Evolutionary conservation across 2,329 filamentous ascomycete species (phyloP).

Genomic region (Talaromyces amestolkiae): DNA sequence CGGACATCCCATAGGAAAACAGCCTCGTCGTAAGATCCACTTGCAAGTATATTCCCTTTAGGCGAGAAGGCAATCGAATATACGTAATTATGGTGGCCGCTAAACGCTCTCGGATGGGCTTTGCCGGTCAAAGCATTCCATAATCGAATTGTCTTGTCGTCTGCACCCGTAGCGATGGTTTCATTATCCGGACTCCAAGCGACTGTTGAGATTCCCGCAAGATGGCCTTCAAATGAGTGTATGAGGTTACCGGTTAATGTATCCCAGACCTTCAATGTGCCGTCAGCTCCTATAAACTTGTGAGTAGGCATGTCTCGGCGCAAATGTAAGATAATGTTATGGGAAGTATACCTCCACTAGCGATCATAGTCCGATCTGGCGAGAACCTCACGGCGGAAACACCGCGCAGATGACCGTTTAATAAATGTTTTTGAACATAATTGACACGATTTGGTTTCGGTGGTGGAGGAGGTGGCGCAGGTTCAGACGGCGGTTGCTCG

Average conservation of each 20-base stretch:
- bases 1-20: constrained; percentile 96
- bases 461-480: constrained; percentile 42
- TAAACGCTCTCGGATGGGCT: constrained; percentile 60
- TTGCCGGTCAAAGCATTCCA: constrained; percentile 71
- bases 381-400: constrained; percentile 87
- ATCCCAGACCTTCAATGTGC: constrained; percentile 88
- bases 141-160: constrained; percentile 92
- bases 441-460: constrained; percentile 58
- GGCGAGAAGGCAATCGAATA: constrained; percentile 94
- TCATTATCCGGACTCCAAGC: constrained; percentile 92
- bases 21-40: constrained; percentile 93
- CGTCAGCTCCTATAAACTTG: constrained; percentile 65
- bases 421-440: constrained; percentile 67
- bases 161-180: constrained; percentile 83
- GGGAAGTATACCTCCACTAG: constrained; percentile 64
- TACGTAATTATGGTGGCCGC: constrained; percentile 94
- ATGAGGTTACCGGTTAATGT: constrained; percentile 72
- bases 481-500: constrained; percentile 37
- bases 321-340: neutral
- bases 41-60: constrained; percentile 94
- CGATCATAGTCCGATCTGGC: constrained; percentile 84
- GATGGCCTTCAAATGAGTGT: constrained; percentile 87
- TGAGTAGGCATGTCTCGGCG: constrained; percentile 4
- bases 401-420: constrained; percentile 74
- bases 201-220: constrained; percentile 86